Conservation (phyloP, 140 eudicot species). For the Ambrosia hybrid region DNA sequence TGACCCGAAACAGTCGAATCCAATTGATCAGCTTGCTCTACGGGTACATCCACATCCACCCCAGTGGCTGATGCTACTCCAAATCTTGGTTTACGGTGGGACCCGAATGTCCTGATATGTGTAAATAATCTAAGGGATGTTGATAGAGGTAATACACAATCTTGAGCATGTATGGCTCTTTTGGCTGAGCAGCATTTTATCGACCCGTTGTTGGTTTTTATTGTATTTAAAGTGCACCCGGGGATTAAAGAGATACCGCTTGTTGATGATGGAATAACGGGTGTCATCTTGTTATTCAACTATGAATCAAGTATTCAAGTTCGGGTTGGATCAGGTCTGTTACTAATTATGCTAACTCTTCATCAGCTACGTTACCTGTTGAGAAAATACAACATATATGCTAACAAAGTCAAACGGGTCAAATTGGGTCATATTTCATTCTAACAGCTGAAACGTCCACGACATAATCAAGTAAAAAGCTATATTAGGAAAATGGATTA, state of each 20-base stretch:
- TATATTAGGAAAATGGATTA: no score
- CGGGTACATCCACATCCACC: conserved; percentile 70
- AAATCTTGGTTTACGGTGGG: conserved; percentile 37
- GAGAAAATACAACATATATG: conserved; percentile 6
- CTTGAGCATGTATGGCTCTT: not conserved
- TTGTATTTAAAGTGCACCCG: conserved; percentile 36
- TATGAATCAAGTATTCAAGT: conserved; percentile 20
- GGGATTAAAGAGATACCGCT: conserved; percentile 49
- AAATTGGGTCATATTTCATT: not conserved
- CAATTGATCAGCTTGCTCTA: conserved; percentile 60
- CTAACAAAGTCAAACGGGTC: conserved; percentile 15
- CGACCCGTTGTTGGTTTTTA: conserved; percentile 36
- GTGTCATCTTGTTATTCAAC: conserved; percentile 56
- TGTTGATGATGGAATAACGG: conserved; percentile 54
- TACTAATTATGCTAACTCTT: conserved; percentile 30
- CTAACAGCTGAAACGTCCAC: conserved; percentile 1
- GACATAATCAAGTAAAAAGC: not conserved
- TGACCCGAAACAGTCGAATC: conserved; percentile 44
- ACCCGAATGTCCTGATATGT: conserved; percentile 38
- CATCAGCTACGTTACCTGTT: conserved; percentile 51
- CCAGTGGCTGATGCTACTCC: conserved; percentile 50
- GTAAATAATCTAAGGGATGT: conserved; percentile 52
- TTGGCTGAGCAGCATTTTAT: conserved; percentile 47
- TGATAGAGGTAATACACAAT: no score
- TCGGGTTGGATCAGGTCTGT: not conserved